A percentile compares a stretch with the other conserved stretches of the same genome.
Evolutionary conservation across 768 basidiomycete species (phyloP).

Genomic region (Filobasidium wieringae): DNA sequence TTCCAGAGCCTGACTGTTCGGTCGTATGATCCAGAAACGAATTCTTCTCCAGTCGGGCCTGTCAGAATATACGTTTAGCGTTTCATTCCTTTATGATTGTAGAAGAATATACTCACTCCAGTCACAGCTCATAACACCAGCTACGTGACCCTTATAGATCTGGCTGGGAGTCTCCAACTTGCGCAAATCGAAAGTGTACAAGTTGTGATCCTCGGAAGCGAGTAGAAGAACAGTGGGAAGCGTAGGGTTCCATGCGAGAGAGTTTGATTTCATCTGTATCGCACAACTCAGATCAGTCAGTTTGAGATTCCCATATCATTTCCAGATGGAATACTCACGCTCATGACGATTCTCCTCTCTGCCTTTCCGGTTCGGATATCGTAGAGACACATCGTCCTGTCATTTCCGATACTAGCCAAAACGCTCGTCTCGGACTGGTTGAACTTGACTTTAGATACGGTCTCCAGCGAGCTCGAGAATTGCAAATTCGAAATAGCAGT

Average conservation of each 20-base stretch:
- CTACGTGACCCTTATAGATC: constrained; percentile 94
- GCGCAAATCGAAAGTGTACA: constrained; percentile 94
- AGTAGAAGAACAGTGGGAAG: constrained; percentile 82
- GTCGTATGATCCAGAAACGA: constrained; percentile 95
- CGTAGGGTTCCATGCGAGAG: constrained; percentile 89
- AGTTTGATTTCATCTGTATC: constrained; percentile 71
- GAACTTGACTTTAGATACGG: constrained; percentile 75
- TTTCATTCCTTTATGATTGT: no score
- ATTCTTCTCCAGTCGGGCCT: constrained; percentile 78
- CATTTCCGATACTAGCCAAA: constrained; percentile 86
- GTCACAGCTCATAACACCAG: constrained; percentile 90
- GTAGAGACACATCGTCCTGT: constrained; percentile 89
- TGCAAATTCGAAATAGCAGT: constrained; percentile 75
- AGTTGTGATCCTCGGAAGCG: constrained; percentile 96
- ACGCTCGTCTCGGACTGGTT: constrained; percentile 89
- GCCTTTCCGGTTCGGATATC: constrained; percentile 96
- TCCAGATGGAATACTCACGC: constrained; percentile 44
- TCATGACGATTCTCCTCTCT: constrained; percentile 79
- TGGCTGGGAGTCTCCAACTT: constrained; percentile 68
- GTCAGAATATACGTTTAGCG: no score
- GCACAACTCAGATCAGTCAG: not conserved
- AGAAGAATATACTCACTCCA: constrained; percentile 73
- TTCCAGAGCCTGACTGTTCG: constrained; percentile 88
- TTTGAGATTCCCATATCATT: not conserved
- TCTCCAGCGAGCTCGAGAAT: constrained; percentile 77